phyloP scores from a whole-genome alignment of 1,284 basidiomycete species.

The Marasmius sp. region DNA sequence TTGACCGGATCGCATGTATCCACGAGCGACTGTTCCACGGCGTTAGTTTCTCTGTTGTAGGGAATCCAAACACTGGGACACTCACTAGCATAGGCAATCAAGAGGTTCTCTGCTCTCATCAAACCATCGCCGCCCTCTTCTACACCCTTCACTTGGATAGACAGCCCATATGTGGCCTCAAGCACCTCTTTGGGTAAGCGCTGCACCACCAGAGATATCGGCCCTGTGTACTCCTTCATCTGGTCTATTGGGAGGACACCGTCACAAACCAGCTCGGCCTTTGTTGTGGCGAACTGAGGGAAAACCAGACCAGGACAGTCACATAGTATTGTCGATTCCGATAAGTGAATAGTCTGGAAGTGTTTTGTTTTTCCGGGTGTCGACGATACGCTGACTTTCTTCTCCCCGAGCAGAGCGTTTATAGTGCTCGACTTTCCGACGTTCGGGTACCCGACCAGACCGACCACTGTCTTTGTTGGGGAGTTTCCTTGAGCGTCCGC shows the following conservation, averaged over 20 bases:
- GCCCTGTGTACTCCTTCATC: slow-evolving; percentile 92
- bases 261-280: slow-evolving; percentile 94
- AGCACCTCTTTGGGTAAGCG: slow-evolving; percentile 86
- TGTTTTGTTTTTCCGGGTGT: slow-evolving; percentile 99
- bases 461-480: slow-evolving; percentile 79
- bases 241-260: slow-evolving; percentile 98
- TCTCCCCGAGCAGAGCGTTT: slow-evolving; percentile 93
- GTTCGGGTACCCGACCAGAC: slow-evolving; percentile 98
- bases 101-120: slow-evolving; percentile 81
- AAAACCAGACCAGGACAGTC: slow-evolving; percentile 99
- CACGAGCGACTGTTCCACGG: slow-evolving; percentile 75
- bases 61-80: slow-evolving; percentile 19
- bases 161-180: slow-evolving; percentile 88
- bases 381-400: slow-evolving; percentile 96
- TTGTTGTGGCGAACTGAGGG: slow-evolving; percentile 95
- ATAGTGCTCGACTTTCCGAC: slow-evolving; percentile 98
- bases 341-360: slow-evolving; percentile 96
- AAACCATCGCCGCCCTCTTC: slow-evolving; percentile 88
- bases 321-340: slow-evolving; percentile 87
- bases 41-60: not conserved
- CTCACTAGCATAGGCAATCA: slow-evolving; percentile 90
- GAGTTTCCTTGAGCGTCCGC: slow-evolving; percentile 59
- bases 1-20: slow-evolving; percentile 91
- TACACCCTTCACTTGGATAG: slow-evolving; percentile 62
- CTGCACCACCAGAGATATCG: slow-evolving; percentile 77